Evolutionary conservation across 257 asterid species (phyloP).

Genomic region (Knoxia roxburghii): DNA sequence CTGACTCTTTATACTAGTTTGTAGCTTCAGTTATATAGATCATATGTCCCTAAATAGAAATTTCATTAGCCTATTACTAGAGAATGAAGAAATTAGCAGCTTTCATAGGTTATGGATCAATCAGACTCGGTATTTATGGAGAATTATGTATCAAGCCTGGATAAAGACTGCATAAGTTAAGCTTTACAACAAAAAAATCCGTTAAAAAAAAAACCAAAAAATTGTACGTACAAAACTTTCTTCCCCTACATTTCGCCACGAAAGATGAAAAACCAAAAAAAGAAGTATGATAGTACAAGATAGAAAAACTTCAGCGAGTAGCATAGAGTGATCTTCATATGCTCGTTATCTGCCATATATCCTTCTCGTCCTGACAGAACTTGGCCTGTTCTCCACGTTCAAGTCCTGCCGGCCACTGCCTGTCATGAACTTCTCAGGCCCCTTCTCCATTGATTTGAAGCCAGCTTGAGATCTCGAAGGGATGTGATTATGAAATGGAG

Average conservation of each 20-base stretch:
- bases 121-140: no score
- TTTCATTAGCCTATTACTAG: no score
- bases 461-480: slow-evolving; percentile 20
- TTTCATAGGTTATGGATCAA: not conserved
- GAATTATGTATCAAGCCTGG: not conserved
- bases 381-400: slow-evolving; percentile 35
- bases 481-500: slow-evolving; percentile 16
- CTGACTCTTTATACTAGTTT: no score
- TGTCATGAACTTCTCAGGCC: slow-evolving; percentile 11
- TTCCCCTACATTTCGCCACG: not conserved
- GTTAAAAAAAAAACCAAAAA: not conserved
- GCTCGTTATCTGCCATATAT: slow-evolving; percentile 22
- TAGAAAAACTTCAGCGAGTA: not conserved
- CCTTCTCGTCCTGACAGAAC: slow-evolving; percentile 45
- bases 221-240: not conserved
- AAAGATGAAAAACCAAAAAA: not conserved
- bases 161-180: not conserved
- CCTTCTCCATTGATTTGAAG: slow-evolving; percentile 6
- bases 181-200: not conserved
- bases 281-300: slow-evolving; percentile 3
- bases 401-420: slow-evolving; percentile 26
- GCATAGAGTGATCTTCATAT: not conserved
- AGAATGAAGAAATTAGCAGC: no score
- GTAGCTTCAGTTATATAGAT: no score
- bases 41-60: no score